Evolutionary conservation across 2,329 filamentous ascomycete species (phyloP).

Genomic region (Colletotrichum sublineola): DNA sequence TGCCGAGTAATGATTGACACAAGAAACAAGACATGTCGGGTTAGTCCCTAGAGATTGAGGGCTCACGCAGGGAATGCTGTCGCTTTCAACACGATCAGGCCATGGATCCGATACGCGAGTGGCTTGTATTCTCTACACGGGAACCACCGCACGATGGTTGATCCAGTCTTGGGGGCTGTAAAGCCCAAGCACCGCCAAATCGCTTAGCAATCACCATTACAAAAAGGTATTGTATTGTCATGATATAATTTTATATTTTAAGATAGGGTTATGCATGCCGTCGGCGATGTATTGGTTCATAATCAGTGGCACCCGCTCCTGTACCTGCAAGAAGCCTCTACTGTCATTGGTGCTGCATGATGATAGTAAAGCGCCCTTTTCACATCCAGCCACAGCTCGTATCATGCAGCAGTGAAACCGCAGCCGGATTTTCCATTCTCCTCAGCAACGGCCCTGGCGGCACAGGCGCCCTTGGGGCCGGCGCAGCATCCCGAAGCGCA

Average conservation of each 20-base stretch:
- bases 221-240: background rate
- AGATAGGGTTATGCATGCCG: background rate
- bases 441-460: constrained; percentile 49
- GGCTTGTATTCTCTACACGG: no score
- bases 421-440: constrained; percentile 53
- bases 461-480: constrained; percentile 52
- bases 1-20: no score
- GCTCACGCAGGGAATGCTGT: no score
- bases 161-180: no score
- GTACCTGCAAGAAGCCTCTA: background rate
- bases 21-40: no score
- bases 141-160: no score
- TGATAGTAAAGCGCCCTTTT: accelerated
- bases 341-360: background rate
- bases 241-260: background rate
- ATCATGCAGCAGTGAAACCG: constrained; percentile 22
- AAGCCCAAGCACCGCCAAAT: no score
- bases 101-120: no score
- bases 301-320: background rate
- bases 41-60: no score
- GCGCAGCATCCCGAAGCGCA: constrained; percentile 52
- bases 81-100: no score
- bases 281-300: background rate
- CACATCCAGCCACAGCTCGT: background rate
- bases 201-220: background rate